phyloP scores from a whole-genome alignment of 805 yeast species.

The Teunomyces gatunensis region DNA sequence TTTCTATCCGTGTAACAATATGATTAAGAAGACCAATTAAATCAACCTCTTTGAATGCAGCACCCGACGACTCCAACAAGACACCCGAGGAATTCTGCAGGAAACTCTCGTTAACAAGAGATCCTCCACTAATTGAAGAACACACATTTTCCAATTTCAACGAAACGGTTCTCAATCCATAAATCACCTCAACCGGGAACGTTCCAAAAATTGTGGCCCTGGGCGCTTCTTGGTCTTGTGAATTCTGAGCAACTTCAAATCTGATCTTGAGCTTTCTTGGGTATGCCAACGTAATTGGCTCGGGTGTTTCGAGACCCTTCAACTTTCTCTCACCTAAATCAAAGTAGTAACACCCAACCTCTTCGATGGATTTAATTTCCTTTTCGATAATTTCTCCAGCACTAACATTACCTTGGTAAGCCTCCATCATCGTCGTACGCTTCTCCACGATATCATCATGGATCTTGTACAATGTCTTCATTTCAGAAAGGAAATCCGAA shows the following conservation, averaged over 20 bases:
- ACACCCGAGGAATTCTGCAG: slow-evolving; percentile 24
- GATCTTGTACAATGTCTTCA: slow-evolving; percentile 53
- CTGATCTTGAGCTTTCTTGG: slow-evolving; percentile 66
- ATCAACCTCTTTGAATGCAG: slow-evolving; percentile 37
- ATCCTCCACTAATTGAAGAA: slow-evolving; percentile 48
- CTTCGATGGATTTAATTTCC: slow-evolving; percentile 63
- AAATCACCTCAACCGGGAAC: slow-evolving; percentile 44
- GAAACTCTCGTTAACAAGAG: slow-evolving; percentile 23
- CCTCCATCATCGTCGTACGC: slow-evolving; percentile 29
- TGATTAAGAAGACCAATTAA: slow-evolving; percentile 59
- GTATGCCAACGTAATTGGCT: slow-evolving; percentile 73
- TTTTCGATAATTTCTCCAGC: slow-evolving; percentile 59
- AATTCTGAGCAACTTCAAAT: slow-evolving; percentile 41
- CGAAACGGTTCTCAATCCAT: slow-evolving; percentile 52
- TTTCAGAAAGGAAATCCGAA: slow-evolving; percentile 74
- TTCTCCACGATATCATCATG: slow-evolving; percentile 39
- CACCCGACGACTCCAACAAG: slow-evolving; percentile 17
- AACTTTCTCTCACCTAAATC: slow-evolving; percentile 83
- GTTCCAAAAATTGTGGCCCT: slow-evolving; percentile 35
- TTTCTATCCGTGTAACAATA: slow-evolving; percentile 66
- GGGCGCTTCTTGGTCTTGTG: slow-evolving; percentile 22
- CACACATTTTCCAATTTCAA: slow-evolving; percentile 58
- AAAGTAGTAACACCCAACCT: slow-evolving; percentile 64
- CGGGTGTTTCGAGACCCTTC: slow-evolving; percentile 94
- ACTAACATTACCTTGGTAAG: slow-evolving; percentile 43